Base-by-base conservation (phyloP, 345 rosid genomes). In the Eucalyptus curtisii region DNA sequence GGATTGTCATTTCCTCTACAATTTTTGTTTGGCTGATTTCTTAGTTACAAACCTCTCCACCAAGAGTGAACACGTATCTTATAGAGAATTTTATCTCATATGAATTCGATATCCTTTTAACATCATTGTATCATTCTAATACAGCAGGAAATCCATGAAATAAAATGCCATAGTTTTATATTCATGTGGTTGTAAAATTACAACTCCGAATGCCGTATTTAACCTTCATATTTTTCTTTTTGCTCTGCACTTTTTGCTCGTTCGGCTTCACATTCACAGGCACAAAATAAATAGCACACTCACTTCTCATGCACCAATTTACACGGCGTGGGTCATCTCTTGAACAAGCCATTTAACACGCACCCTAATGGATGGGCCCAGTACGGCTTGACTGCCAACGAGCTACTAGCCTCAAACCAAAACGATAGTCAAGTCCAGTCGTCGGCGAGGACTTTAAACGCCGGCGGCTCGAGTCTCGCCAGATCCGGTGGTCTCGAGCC, bases 71-170 rank as follows among this genome's bases (percentile, higher is more conserved):
- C 30, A 24, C 0, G 0, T 24, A 55, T 55, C 0, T 55, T 55
- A 55, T 55, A 9, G 30, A 0, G 27, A 24, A 55, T 55, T 55
- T 24, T 55, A 24, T 55, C 61, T 55, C 0, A 8, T 55, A 9
- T 55, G 12, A 55, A 55, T 55, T 24, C 1, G 12, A 55, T 0
- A 24, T 55, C 30, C 0, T 22, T 0, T 55, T 55, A 55, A 55
- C 61, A 55, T 55, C 30, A 8, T 55, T 55, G 0, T 55, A 55
- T 22, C 30, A 5, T 0, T 55, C 3, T 55, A 55, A 55, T 55
- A 55, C 3, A 55, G 1, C 13, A 9, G 0, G 61, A 55, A 55
- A 55, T 55, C 27, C 61, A 55, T 24, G 12, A 55, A 9, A 55
- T 55, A 55, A 55, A 55, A 0, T 55, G 61, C 13, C 30, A 24